phyloP scores from a whole-genome alignment of 495 filamentous ascomycete species.

The Xylaria flabelliformis region DNA sequence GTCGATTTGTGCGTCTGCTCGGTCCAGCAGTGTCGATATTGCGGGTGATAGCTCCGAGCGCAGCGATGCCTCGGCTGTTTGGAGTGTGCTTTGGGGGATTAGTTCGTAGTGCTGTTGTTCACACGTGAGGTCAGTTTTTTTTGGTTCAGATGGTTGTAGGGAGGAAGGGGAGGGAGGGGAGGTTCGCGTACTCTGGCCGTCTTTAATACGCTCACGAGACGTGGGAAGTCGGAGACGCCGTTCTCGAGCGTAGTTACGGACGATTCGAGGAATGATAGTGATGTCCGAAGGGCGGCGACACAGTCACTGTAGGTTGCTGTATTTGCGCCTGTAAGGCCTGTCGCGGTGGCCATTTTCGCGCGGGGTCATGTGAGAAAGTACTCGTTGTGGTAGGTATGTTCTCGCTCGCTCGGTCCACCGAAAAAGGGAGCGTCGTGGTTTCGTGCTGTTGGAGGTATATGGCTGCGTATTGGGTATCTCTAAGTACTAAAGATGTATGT shows the following conservation, averaged over 20 bases:
- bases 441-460: background rate
- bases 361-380: background rate
- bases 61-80: constrained; percentile 54
- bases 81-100: constrained; percentile 56
- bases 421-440: background rate
- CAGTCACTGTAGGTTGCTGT: constrained; percentile 52
- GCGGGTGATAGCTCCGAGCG: constrained; percentile 58
- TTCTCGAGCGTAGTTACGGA: constrained; percentile 52
- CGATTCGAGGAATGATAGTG: constrained; percentile 58
- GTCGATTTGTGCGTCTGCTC: constrained; percentile 54
- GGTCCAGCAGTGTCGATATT: constrained; percentile 52
- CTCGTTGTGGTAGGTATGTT: background rate
- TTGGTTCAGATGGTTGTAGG: background rate
- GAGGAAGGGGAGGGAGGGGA: background rate
- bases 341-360: constrained; percentile 8
- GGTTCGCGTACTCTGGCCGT: constrained; percentile 50
- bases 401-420: background rate
- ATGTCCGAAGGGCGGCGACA: constrained; percentile 55
- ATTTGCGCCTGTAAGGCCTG: constrained; percentile 5
- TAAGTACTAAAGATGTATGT: background rate
- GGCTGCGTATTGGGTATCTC: background rate
- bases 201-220: constrained; percentile 53
- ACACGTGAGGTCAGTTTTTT: constrained; percentile 14
- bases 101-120: constrained; percentile 56
- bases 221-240: constrained; percentile 56